Percentiles rank a stretch among this genome's conserved stretches.
phyloP scores from a whole-genome alignment of 1,284 basidiomycete species.

The Fistulinella cinereoalba region DNA sequence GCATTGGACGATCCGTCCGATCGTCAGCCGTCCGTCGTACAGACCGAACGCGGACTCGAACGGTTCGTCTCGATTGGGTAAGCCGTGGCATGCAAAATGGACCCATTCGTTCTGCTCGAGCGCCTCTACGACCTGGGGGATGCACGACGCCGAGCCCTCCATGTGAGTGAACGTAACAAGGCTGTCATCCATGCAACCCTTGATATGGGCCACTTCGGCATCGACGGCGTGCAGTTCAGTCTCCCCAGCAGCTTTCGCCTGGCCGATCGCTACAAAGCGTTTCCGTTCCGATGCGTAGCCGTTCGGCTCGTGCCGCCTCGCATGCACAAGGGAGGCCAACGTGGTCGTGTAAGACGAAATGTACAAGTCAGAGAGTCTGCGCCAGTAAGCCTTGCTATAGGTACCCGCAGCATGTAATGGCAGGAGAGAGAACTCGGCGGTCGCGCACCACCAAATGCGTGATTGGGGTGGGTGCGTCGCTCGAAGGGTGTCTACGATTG shows the following conservation, averaged over 20 bases:
- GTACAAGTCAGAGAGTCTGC: conserved; percentile 23
- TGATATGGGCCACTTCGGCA: not conserved
- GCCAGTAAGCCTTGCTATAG: not conserved
- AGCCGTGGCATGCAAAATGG: conserved; percentile 23
- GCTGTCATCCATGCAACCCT: not conserved
- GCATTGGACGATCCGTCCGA: conserved; percentile 25
- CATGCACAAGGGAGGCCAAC: conserved; percentile 26
- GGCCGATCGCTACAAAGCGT: conserved; percentile 10
- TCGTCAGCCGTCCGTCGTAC: conserved; percentile 15
- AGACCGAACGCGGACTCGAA: conserved; percentile 25
- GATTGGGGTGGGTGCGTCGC: conserved; percentile 13
- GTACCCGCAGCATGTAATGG: conserved; percentile 7
- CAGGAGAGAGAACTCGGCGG: conserved; percentile 31
- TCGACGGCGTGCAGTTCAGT: conserved; percentile 4
- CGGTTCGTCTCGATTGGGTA: conserved; percentile 8
- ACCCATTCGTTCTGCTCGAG: conserved; percentile 11
- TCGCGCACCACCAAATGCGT: conserved; percentile 41
- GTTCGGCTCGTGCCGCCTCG: not conserved
- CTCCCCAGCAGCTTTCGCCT: conserved; percentile 2
- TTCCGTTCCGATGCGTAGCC: not conserved
- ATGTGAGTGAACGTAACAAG: conserved; percentile 3
- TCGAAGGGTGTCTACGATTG: conserved; percentile 19
- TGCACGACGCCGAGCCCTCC: not conserved
- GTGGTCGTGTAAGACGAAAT: conserved; percentile 36
- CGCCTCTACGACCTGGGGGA: conserved; percentile 2